A percentile compares a stretch with the other conserved stretches of the same genome.
Conservation (phyloP, 768 basidiomycete species). For the Lactarius tabidus region DNA sequence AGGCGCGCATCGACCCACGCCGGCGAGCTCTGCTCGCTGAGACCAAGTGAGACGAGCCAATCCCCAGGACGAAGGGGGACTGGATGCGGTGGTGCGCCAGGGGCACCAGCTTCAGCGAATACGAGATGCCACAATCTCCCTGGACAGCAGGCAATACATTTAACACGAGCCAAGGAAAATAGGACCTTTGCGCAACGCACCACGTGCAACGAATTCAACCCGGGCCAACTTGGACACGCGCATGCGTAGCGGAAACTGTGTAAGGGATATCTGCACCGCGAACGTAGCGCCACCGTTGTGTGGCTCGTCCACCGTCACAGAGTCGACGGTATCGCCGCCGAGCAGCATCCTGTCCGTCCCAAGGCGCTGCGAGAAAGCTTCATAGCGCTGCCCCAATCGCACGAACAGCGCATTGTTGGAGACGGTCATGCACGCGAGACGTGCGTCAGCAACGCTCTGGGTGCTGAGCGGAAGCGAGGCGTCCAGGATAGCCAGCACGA, state of each 20-base stretch:
- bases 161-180: not conserved
- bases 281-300: conserved; percentile 51
- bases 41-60: conserved; percentile 22
- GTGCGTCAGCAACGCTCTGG: conserved; percentile 54
- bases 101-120: conserved; percentile 10
- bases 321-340: conserved; percentile 36
- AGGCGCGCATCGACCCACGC: conserved; percentile 19
- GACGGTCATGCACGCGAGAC: conserved; percentile 60
- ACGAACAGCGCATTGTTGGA: conserved; percentile 62
- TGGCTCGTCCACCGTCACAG: conserved; percentile 51
- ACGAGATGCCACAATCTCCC: conserved; percentile 23
- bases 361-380: conserved; percentile 46
- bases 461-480: conserved; percentile 44
- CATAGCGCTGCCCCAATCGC: conserved; percentile 44
- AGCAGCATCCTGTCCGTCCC: conserved; percentile 49
- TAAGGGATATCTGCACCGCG: conserved; percentile 46
- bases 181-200: conserved; percentile 28
- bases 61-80: conserved; percentile 6
- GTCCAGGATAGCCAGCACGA: conserved; percentile 50
- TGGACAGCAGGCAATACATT: not conserved
- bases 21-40: conserved; percentile 12
- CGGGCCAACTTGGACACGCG: conserved; percentile 49
- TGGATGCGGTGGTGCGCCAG: not conserved
- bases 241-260: conserved; percentile 71
- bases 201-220: conserved; percentile 64